Base-by-base conservation (phyloP, 1,284 basidiomycete genomes). In the Vanrija sp. region DNA sequence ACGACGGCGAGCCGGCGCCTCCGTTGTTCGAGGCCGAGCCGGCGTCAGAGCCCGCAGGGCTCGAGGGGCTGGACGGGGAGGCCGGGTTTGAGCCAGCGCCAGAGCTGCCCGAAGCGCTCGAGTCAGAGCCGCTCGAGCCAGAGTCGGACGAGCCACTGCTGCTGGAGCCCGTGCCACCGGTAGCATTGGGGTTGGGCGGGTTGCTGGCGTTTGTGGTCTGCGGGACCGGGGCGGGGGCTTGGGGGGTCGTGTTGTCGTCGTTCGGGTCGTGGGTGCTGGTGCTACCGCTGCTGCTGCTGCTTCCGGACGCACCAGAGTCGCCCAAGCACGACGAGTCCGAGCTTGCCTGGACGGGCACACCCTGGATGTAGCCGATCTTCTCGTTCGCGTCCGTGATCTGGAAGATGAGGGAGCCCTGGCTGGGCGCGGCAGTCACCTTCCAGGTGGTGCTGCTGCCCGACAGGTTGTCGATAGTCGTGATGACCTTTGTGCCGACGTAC, bases 341-440 rank as follows among this genome's bases (percentile, higher is more conserved):
- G 23, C 63, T 63, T 0, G 34, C 38, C 3, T 29, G 58, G 8
- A 75, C 66, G 25, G 66, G 49, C n/a, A 75, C 45, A 51, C 70
- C 72, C 59, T 76, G 73, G n/a, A 68, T 52, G 57, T 76, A 75
- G 21, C 68, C 71, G 18, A 65, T 65, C 12, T 58, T 52, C 42
- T 68, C 69, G 3, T 46, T 56, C 5, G 66, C 56, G 54, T 75
- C 74, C 15, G 64, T 71, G 8, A 76, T 59, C 54, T 69, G 63
- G 64, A 76, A 76, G 57, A 71, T 68, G 53, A 76, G 55, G 12
- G 48, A 19, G 46, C 61, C 60, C 6, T 60, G 60, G 14, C 66
- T 69, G 1, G 62, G 46, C 6, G 67, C 38, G 46, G 67, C 58
- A 44, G 57, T 63, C 54, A 76, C 72, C 9, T 52, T 62, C 72